Percentiles rank a stretch among this genome's conserved stretches.
Evolutionary conservation across 768 basidiomycete genomes (phyloP).

Genomic region (Rhodosporidiobolus odoratus): DNA sequence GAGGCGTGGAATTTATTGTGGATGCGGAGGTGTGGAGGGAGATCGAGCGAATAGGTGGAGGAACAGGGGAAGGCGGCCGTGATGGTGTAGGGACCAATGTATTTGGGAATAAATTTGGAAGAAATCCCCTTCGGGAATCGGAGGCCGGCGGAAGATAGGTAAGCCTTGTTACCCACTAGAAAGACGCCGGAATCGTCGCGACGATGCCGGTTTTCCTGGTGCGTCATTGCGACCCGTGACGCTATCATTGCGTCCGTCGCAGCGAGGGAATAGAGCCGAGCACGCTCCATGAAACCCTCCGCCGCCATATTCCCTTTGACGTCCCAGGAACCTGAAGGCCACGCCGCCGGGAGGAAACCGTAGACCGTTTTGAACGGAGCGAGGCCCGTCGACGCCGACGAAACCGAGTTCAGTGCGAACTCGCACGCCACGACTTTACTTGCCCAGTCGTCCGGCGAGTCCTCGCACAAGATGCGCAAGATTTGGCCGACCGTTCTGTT

Average conservation of each 20-base stretch:
- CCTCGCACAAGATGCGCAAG: conserved; percentile 17
- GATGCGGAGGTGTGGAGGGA: conserved; percentile 5
- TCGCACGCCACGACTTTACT: conserved; percentile 45
- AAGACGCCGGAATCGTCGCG: neutral
- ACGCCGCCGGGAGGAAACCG: neutral
- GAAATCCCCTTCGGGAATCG: neutral
- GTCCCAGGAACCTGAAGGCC: neutral
- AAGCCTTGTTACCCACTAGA: neutral
- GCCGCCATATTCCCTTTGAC: neutral
- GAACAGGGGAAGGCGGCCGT: neutral
- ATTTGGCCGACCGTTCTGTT: conserved; percentile 35
- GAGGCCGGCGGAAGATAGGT: neutral
- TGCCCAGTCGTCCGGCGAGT: conserved; percentile 45
- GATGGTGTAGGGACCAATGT: conserved; percentile 2
- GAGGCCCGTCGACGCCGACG: neutral
- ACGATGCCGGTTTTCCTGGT: conserved; percentile 6
- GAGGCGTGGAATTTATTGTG: neutral
- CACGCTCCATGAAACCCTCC: neutral
- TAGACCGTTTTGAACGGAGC: neutral
- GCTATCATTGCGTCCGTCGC: conserved; percentile 7
- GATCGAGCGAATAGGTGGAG: neutral
- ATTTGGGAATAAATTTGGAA: neutral
- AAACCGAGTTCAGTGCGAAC: conserved; percentile 47
- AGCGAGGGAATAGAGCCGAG: neutral
- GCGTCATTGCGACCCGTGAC: conserved; percentile 7